phyloP scores from a whole-genome alignment of 2,329 filamentous ascomycete species.

The Trichoderma endophyticum region DNA sequence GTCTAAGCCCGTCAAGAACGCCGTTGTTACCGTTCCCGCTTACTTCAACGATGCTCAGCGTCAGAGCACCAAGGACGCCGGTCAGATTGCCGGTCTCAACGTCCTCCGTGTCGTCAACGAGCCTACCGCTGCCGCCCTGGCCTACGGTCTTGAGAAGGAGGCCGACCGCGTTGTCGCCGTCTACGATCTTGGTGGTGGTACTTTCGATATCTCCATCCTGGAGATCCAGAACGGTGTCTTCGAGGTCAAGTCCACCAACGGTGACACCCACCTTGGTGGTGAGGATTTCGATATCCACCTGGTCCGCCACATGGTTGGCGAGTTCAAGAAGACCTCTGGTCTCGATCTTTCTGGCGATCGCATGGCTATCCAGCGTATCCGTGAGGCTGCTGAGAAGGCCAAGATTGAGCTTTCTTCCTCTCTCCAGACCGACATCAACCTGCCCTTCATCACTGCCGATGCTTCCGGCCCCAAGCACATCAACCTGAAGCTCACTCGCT shows the following conservation, averaged over 20 bases:
- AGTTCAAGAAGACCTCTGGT: conserved; percentile 94
- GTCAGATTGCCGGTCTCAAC: conserved; percentile 92
- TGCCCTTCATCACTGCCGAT: conserved; percentile 97
- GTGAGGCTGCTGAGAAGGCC: conserved; percentile 97
- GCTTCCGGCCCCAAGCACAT: conserved; percentile 97
- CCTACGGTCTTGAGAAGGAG: conserved; percentile 95
- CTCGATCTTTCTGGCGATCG: conserved; percentile 89
- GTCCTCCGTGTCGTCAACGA: conserved; percentile 98
- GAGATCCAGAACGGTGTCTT: conserved; percentile 98
- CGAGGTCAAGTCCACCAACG: conserved; percentile 98
- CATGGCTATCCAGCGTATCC: conserved; percentile 98
- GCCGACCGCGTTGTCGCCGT: conserved; percentile 86
- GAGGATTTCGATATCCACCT: conserved; percentile 97
- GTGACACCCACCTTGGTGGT: conserved; percentile 96
- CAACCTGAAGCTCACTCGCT: conserved; percentile 87
- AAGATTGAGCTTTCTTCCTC: conserved; percentile 98
- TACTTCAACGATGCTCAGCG: conserved; percentile 99
- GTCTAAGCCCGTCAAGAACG: conserved; percentile 87
- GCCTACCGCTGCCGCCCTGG: conserved; percentile 91
- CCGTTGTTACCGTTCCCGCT: conserved; percentile 92
- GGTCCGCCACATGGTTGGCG: conserved; percentile 86
- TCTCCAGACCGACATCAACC: conserved; percentile 94
- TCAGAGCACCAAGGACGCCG: conserved; percentile 97
- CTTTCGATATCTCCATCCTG: conserved; percentile 97
- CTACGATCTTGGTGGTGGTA: conserved; percentile 97